Base-by-base conservation (phyloP, 83 land plant species). In the Thuja plicata region DNA sequence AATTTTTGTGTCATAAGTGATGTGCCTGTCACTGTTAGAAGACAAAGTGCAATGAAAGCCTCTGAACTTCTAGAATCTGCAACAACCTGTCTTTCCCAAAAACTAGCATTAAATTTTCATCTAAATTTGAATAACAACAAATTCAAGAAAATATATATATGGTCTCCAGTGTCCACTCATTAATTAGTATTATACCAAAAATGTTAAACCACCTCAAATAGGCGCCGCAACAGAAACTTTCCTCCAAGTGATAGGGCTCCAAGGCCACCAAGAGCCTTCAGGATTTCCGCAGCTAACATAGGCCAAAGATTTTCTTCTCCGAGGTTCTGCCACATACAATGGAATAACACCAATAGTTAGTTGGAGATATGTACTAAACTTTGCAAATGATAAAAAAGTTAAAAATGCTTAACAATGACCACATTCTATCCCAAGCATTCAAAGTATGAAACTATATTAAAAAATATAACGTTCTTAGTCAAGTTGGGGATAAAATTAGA, bases 61-160 rank as follows among this genome's bases (percentile, higher is more conserved):
- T 97, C 99, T 85, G 99, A 94, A 87, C 99, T 98, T 89, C 99
- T 96, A 84, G 99, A 91, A 79, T 98, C 96, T 57, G 99, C 99
- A 83, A 98, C 99, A 94, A 98, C 90, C 99, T 98, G 88, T 54
- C 80, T 34, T 54, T 35, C 10, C 30, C 16, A 70, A 50, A 32
- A 78, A 40, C n/a, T 73, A 78, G 55, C 32, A 10, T 19, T 43
- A 19, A 88, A 38, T 60, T n/a, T 77, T 43, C 34, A 62, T 88
- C 54, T 57, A 86, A 55, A 86, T 86, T 74, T 27, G 57, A 52
- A 19, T 60, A 52, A 34, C 32, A 21, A 19, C 7, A 32, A 66
- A 37, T 10, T 66, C 74, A 9, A 86, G 41, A 3, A 34, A 55
- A 86, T 19, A 40, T 32, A 10, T 45, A 86, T 86, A 60, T 57